phyloP scores from a whole-genome alignment of 768 basidiomycete genomes.

The Calocybe indica region DNA sequence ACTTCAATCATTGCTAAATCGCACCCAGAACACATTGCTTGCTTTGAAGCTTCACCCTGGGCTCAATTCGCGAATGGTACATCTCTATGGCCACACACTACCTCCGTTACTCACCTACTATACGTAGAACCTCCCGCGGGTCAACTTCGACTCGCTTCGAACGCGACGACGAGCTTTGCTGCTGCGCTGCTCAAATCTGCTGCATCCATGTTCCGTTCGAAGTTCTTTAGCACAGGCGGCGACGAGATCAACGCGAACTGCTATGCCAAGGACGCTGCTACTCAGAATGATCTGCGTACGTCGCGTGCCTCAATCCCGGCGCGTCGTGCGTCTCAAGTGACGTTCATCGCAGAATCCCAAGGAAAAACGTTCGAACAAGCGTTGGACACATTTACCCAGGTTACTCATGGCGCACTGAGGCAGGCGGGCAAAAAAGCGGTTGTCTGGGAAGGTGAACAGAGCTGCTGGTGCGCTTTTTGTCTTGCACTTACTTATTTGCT shows the following conservation, averaged over 20 bases:
- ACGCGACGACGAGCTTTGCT: constrained; percentile 56
- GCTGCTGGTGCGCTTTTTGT: not conserved
- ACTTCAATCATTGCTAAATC: constrained; percentile 61
- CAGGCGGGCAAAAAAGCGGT: constrained; percentile 65
- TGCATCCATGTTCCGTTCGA: constrained; percentile 44
- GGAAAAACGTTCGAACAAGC: constrained; percentile 58
- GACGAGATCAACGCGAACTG: constrained; percentile 73
- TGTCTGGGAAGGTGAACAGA: constrained; percentile 66
- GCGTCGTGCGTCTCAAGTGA: too few species aligned
- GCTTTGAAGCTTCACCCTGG: constrained; percentile 57
- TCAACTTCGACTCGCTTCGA: constrained; percentile 67
- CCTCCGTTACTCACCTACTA: not conserved
- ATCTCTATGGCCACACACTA: not conserved
- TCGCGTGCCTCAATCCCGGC: constrained; percentile 2
- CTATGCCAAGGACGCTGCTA: constrained; percentile 53
- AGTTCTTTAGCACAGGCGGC: constrained; percentile 73
- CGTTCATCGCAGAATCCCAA: constrained; percentile 17
- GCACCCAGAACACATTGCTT: constrained; percentile 74
- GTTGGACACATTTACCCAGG: constrained; percentile 53
- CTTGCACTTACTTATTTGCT: constrained; percentile 22
- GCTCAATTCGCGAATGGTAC: constrained; percentile 47
- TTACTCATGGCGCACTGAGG: constrained; percentile 51
- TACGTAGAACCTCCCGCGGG: constrained; percentile 72
- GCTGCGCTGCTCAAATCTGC: constrained; percentile 44
- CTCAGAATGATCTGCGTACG: constrained; percentile 46